Conservation (phyloP, 805 yeast species). For the Schizosaccharomyces cryophilus region DNA sequence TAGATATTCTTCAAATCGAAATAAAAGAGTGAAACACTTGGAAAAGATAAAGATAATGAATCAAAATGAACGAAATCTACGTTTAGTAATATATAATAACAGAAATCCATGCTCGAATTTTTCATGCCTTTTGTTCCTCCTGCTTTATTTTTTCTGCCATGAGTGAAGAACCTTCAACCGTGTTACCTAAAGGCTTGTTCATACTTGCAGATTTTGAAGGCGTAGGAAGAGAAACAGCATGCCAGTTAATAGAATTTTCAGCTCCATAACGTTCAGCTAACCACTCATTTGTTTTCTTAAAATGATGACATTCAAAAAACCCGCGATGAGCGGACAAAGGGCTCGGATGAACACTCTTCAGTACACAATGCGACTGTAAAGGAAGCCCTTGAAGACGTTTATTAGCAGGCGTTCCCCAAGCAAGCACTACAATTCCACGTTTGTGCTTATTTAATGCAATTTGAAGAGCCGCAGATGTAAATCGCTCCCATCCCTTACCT, state of each 20-base stretch:
- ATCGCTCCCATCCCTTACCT: constrained; percentile 72
- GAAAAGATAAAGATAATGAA: not conserved
- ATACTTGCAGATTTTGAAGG: too few species aligned
- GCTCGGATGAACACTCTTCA: constrained; percentile 75
- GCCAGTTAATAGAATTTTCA: constrained; percentile 42
- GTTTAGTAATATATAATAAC: not conserved
- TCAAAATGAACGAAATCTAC: not conserved
- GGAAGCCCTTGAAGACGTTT: constrained; percentile 25
- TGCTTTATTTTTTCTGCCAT: too few species aligned
- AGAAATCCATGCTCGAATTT: too few species aligned
- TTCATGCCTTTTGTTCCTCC: too few species aligned
- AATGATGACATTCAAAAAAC: constrained; percentile 57
- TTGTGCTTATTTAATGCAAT: constrained; percentile 19
- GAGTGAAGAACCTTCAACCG: too few species aligned
- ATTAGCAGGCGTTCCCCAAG: constrained; percentile 63
- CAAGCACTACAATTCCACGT: constrained; percentile 46
- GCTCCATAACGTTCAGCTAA: constrained; percentile 22
- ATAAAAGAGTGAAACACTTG: too few species aligned
- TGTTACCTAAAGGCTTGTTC: too few species aligned
- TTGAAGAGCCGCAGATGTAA: constrained; percentile 50
- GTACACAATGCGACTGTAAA: constrained; percentile 18
- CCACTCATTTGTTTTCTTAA: constrained; percentile 59
- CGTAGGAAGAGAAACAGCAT: constrained; percentile 11
- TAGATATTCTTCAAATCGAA: too few species aligned
- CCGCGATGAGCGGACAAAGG: constrained; percentile 81